Percentiles rank a stretch among this genome's conserved stretches.
Evolutionary conservation across 495 filamentous ascomycete genomes (phyloP).

Genomic region (Pseudotulostoma volvatum): DNA sequence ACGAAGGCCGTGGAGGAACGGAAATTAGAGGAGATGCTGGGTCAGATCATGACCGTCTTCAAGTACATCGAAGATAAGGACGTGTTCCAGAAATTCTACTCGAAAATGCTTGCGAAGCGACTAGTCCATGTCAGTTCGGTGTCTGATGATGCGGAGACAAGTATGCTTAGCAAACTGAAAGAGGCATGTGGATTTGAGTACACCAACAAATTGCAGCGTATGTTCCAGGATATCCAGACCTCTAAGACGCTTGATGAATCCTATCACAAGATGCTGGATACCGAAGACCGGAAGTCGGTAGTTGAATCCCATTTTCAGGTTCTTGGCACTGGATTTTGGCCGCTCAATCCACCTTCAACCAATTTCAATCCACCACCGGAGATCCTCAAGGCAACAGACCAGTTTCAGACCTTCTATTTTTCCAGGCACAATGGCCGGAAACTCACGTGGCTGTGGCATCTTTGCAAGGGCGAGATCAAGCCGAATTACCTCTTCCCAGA

Average conservation of each 20-base stretch:
- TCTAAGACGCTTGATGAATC: slow-evolving; percentile 87
- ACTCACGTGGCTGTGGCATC: slow-evolving; percentile 93
- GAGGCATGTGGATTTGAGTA: slow-evolving; percentile 98
- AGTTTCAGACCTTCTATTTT: slow-evolving; percentile 81
- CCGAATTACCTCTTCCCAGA: slow-evolving; percentile 84
- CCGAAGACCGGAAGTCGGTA: slow-evolving; percentile 39
- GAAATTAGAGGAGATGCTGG: slow-evolving; percentile 75
- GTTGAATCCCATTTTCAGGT: slow-evolving; percentile 75
- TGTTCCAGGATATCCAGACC: slow-evolving; percentile 99
- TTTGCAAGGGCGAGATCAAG: slow-evolving; percentile 94
- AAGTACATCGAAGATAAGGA: slow-evolving; percentile 99
- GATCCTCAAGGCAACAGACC: slow-evolving; percentile 72
- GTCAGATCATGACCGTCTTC: slow-evolving; percentile 99
- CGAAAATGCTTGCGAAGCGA: slow-evolving; percentile 86
- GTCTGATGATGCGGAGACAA: slow-evolving; percentile 93
- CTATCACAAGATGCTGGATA: slow-evolving; percentile 55
- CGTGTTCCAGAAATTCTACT: slow-evolving; percentile 99
- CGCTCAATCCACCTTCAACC: slow-evolving; percentile 67
- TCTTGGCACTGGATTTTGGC: slow-evolving; percentile 96
- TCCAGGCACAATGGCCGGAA: slow-evolving; percentile 93
- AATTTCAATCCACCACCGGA: slow-evolving; percentile 72
- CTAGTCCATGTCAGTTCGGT: slow-evolving; percentile 88
- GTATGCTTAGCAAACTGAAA: slow-evolving; percentile 98
- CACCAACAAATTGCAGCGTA: slow-evolving; percentile 96
- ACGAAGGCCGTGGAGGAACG: slow-evolving; percentile 80